Percentiles rank a stretch among this genome's conserved stretches.
These are phyloP conservation scores for Wickerhamomyces rabaulensis DNA, from an alignment of 805 yeast species.

Conservation along the genomic window DNA sequence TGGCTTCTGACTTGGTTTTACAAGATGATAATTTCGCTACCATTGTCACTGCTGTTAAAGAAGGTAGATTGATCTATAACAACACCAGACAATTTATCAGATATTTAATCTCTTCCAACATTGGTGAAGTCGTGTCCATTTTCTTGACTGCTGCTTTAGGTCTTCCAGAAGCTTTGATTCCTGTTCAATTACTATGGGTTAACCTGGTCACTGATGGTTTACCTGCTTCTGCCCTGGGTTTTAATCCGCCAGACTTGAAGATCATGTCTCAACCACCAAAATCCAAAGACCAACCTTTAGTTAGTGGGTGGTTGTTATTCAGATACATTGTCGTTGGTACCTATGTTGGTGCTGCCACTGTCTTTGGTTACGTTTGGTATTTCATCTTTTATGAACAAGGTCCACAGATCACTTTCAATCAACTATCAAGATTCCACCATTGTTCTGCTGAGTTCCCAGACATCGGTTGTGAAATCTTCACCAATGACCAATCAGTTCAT, in stretches of 20 bases:
- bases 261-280: slow-evolving; percentile 35
- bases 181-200: slow-evolving; percentile 55
- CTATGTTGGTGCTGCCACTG: slow-evolving; percentile 37
- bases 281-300: slow-evolving; percentile 32
- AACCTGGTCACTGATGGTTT: slow-evolving; percentile 53
- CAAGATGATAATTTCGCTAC: slow-evolving; percentile 54
- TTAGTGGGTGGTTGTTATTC: slow-evolving; percentile 32
- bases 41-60: slow-evolving; percentile 50
- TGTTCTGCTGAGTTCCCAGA: slow-evolving; percentile 27
- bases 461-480: slow-evolving; percentile 31
- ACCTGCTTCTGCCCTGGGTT: slow-evolving; percentile 56
- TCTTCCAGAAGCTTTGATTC: slow-evolving; percentile 47
- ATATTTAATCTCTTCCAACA: slow-evolving; percentile 45
- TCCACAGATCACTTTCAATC: slow-evolving; percentile 29
- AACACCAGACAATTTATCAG: slow-evolving; percentile 38
- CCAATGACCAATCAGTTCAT: slow-evolving; percentile 19
- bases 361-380: slow-evolving; percentile 38
- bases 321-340: slow-evolving; percentile 34
- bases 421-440: slow-evolving; percentile 32
- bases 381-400: slow-evolving; percentile 29
- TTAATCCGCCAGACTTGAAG: slow-evolving; percentile 35
- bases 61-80: slow-evolving; percentile 44
- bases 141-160: slow-evolving; percentile 50
- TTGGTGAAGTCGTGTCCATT: slow-evolving; percentile 54
- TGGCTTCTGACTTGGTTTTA: slow-evolving; percentile 52